Conservation (phyloP, 192 early-diverging fungal genomes). For the Irineochytrium annulatum region DNA sequence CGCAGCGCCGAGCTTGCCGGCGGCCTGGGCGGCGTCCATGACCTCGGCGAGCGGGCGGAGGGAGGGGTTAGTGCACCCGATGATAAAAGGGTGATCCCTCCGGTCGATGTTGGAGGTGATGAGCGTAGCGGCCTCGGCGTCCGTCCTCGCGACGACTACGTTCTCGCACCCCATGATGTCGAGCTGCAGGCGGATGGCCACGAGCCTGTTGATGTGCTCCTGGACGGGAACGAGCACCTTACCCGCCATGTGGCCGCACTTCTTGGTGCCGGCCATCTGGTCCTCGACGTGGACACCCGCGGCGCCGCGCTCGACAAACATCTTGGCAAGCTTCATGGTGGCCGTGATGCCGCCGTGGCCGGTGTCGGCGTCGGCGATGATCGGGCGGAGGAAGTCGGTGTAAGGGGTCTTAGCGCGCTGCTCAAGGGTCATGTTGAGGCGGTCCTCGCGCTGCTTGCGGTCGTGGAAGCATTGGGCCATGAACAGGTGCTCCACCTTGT, state of each 20-base stretch:
- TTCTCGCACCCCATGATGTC: constrained; percentile 98
- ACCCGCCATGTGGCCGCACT: constrained; percentile 99
- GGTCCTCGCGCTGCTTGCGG: constrained; percentile 89
- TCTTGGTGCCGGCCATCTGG: constrained; percentile 93
- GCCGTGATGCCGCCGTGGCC: constrained; percentile 98
- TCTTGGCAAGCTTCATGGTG: constrained; percentile 93
- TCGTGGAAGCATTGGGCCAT: constrained; percentile 97
- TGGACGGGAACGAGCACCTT: constrained; percentile 97
- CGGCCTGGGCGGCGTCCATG: constrained; percentile 77
- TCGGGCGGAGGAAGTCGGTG: constrained; percentile 88
- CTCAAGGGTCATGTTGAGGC: constrained; percentile 60
- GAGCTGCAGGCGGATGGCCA: constrained; percentile 91
- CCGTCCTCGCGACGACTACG: constrained; percentile 89
- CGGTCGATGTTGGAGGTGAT: constrained; percentile 94
- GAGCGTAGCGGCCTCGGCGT: constrained; percentile 94
- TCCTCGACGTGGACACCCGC: constrained; percentile 94
- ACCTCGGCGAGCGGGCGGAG: constrained; percentile 66
- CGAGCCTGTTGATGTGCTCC: constrained; percentile 95
- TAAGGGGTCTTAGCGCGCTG: constrained; percentile 68
- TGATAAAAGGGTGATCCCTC: constrained; percentile 93
- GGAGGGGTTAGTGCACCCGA: constrained; percentile 84
- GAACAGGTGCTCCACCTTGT: constrained; percentile 98
- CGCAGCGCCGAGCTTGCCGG: constrained; percentile 65
- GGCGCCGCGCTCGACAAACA: constrained; percentile 95
- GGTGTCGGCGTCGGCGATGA: constrained; percentile 97